Conservation (phyloP, 805 yeast species). For the Cyberlindnera americana region DNA sequence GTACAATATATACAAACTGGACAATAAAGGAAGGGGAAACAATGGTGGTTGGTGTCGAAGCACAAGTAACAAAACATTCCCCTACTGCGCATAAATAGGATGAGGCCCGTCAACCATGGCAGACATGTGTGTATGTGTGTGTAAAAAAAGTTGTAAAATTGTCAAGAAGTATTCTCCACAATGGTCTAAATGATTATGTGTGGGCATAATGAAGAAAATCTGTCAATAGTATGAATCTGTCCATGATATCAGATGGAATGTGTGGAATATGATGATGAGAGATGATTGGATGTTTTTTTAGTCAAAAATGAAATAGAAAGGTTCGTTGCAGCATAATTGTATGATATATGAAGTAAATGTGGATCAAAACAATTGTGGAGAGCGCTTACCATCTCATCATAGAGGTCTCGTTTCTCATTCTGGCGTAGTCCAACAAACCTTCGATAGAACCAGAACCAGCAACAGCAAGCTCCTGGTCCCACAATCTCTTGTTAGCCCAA, state of each 20-base stretch:
- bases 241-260: not conserved
- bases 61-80: slow-evolving; percentile 1
- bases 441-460: slow-evolving; percentile 86
- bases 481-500: slow-evolving; percentile 74
- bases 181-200: slow-evolving; percentile 1
- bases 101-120: slow-evolving; percentile 4
- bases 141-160: not conserved
- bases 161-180: not conserved
- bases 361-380: not conserved
- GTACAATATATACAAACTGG: slow-evolving; percentile 16
- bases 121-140: not conserved
- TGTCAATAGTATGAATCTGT: not conserved
- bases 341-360: slow-evolving; percentile 1
- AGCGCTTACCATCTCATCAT: slow-evolving; percentile 69
- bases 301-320: not conserved
- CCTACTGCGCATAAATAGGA: slow-evolving; percentile 6
- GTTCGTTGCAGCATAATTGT: slow-evolving; percentile 4
- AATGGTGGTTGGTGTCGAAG: not conserved
- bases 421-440: slow-evolving; percentile 76
- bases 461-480: slow-evolving; percentile 83
- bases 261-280: not conserved
- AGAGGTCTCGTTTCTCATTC: slow-evolving; percentile 86
- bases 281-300: not conserved
- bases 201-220: not conserved
- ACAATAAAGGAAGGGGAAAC: slow-evolving; percentile 4